Conservation (phyloP, 225 moss, liverwort and hornwort species). For the Bryoerythrophyllum caledonicum region DNA sequence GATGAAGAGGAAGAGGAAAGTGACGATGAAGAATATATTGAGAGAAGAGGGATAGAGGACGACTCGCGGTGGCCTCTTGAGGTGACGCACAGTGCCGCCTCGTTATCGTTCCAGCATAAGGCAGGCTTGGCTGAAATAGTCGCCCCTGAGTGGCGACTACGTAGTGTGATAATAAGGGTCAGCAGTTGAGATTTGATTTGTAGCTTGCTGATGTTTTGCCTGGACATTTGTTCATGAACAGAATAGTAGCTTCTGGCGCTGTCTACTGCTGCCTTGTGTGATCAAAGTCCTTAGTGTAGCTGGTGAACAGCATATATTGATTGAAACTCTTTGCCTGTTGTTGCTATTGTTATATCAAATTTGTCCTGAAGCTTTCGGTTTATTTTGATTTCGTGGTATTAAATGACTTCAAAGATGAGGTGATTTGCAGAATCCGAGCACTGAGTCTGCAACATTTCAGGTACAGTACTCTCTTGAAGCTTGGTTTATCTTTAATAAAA, state of each 20-base stretch:
- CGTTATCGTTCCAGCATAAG: slow-evolving; percentile 25
- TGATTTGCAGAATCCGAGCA: background rate
- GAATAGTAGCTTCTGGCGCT: slow-evolving; percentile 11
- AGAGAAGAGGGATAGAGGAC: slow-evolving; percentile 16
- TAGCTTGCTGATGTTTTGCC: slow-evolving; percentile 14
- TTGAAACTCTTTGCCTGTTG: slow-evolving; percentile 14
- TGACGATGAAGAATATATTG: slow-evolving; percentile 31
- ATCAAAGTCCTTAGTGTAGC: slow-evolving; percentile 9
- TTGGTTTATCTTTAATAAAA: background rate
- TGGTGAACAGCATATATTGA: slow-evolving; percentile 26
- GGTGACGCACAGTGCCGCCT: slow-evolving; percentile 51
- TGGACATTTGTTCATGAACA: slow-evolving; percentile 12
- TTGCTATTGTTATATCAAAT: background rate
- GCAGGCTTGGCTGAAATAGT: slow-evolving; percentile 20
- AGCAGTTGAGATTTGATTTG: slow-evolving; percentile 32
- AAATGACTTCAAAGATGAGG: background rate
- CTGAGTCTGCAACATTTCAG: background rate
- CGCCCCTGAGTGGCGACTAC: slow-evolving; percentile 30
- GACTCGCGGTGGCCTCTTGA: slow-evolving; percentile 50
- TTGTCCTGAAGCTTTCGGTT: slow-evolving; percentile 3
- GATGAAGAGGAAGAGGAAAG: slow-evolving; percentile 30
- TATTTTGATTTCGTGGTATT: slow-evolving; percentile 1
- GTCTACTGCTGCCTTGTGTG: slow-evolving; percentile 17
- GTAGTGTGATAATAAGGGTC: slow-evolving; percentile 44
- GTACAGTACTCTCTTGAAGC: background rate